Percentiles rank a stretch among this genome's conserved stretches.
Evolutionary conservation across 208 protist species (phyloP).

Genomic region (Strigomonas culicis): DNA sequence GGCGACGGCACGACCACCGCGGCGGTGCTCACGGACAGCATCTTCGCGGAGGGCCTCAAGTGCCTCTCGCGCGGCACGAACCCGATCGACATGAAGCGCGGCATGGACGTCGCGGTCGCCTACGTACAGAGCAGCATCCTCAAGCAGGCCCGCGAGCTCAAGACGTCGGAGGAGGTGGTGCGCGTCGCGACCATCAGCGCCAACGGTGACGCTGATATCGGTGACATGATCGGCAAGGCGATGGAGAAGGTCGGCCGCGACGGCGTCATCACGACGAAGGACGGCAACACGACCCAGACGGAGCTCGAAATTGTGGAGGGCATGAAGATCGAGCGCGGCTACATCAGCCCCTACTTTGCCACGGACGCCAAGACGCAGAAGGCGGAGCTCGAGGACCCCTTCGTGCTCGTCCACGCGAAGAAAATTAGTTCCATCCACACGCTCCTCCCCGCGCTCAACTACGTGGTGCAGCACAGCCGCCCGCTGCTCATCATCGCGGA

Average conservation of each 20-base stretch:
- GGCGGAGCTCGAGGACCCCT: conserved; percentile 94
- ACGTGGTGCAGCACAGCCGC: conserved; percentile 65
- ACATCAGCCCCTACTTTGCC: conserved; percentile 99
- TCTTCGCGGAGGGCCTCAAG: conserved; percentile 98
- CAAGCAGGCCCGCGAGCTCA: conserved; percentile 90
- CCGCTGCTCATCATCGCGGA: conserved; percentile 99
- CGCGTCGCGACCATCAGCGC: conserved; percentile 99
- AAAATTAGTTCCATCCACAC: conserved; percentile 94
- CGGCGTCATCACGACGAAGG: conserved; percentile 99
- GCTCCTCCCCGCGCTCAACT: conserved; percentile 92
- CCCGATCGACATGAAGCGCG: conserved; percentile 98
- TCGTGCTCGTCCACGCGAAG: conserved; percentile 95
- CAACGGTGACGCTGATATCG: conserved; percentile 98
- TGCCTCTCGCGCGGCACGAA: conserved; percentile 98
- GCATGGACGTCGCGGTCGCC: conserved; percentile 97
- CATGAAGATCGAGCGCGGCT: conserved; percentile 98
- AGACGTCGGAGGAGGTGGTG: conserved; percentile 94
- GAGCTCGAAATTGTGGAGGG: conserved; percentile 98
- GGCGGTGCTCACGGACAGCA: conserved; percentile 97
- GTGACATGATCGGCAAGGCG: conserved; percentile 96
- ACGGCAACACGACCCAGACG: conserved; percentile 97
- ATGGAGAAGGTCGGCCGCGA: conserved; percentile 99
- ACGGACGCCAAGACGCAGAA: conserved; percentile 97
- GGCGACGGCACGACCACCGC: conserved; percentile 99
- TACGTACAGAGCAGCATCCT: conserved; percentile 86